These are phyloP conservation scores for Stephanodiscus triporus DNA, from an alignment of 108 stramenopile species.

Conservation along the genomic window DNA sequence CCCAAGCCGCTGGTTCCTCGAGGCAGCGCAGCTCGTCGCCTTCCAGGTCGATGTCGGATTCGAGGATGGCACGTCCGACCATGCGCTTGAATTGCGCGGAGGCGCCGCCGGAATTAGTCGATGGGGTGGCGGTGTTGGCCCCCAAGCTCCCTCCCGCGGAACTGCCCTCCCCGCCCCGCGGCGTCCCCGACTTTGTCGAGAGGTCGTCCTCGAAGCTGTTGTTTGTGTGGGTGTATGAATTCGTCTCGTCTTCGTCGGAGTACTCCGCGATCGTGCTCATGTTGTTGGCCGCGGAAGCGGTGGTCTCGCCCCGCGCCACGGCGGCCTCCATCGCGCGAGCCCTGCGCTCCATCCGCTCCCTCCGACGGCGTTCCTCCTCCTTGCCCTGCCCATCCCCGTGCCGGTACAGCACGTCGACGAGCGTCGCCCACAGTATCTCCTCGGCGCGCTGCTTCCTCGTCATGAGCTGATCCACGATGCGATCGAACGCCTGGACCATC, in stretches of 20 bases:
- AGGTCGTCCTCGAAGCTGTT: conserved; percentile 45
- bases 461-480: conserved; percentile 86
- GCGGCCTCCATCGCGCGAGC: conserved; percentile 41
- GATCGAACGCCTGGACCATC: conserved; percentile 73
- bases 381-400: conserved; percentile 30
- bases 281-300: not conserved
- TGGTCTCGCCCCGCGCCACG: conserved; percentile 5
- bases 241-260: conserved; percentile 42
- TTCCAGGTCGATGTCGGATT: conserved; percentile 84
- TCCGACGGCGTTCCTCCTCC: conserved; percentile 31
- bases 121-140: conserved; percentile 2
- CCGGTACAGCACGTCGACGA: conserved; percentile 78
- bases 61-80: conserved; percentile 68
- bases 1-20: conserved; percentile 56
- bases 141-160: conserved; percentile 9
- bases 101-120: not conserved
- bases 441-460: conserved; percentile 83
- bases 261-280: conserved; percentile 36
- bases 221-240: conserved; percentile 38
- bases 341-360: conserved; percentile 33
- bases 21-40: conserved; percentile 80
- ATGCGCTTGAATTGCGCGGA: conserved; percentile 42
- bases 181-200: conserved; percentile 32
- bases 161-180: conserved; percentile 1
- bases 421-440: conserved; percentile 83